phyloP scores from a whole-genome alignment of 108 stramenopile species.

The Cyclotella baltica region DNA sequence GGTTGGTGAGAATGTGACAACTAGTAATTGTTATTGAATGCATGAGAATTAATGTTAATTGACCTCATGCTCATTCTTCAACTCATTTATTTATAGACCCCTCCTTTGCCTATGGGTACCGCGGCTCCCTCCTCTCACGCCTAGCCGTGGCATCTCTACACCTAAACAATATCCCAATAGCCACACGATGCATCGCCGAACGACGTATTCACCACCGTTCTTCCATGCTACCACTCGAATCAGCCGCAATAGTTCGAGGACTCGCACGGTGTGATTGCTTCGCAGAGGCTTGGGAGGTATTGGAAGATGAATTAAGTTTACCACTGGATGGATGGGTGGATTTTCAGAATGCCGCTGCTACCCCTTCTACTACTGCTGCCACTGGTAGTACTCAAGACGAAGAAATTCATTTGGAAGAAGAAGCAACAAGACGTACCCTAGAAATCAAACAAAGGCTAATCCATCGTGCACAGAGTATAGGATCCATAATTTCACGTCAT shows the following conservation, averaged over 20 bases:
- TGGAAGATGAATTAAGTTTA: constrained; percentile 79
- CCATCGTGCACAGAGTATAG: constrained; percentile 75
- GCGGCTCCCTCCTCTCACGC: constrained; percentile 80
- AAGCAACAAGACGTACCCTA: constrained; percentile 26
- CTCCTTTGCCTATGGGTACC: constrained; percentile 72
- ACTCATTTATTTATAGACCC: constrained; percentile 4
- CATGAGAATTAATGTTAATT: not conserved
- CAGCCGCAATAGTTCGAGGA: constrained; percentile 80
- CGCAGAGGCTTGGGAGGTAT: constrained; percentile 72
- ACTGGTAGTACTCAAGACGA: not conserved
- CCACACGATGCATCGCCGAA: constrained; percentile 67
- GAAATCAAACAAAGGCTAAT: constrained; percentile 45
- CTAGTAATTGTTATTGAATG: not conserved
- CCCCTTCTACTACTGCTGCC: not conserved
- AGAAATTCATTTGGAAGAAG: constrained; percentile 32
- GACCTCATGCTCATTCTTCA: not conserved
- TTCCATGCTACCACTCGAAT: constrained; percentile 79
- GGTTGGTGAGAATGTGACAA: too few relatives aligned
- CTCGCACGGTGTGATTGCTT: constrained; percentile 69
- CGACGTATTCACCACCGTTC: constrained; percentile 61
- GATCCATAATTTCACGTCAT: constrained; percentile 83
- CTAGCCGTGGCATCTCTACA: constrained; percentile 86
- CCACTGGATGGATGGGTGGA: constrained; percentile 61
- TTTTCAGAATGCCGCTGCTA: constrained; percentile 32
- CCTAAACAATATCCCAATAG: constrained; percentile 70